These are phyloP conservation scores for Turritis glabra DNA, from an alignment of 345 rosid genomes.

Conservation along the genomic window DNA sequence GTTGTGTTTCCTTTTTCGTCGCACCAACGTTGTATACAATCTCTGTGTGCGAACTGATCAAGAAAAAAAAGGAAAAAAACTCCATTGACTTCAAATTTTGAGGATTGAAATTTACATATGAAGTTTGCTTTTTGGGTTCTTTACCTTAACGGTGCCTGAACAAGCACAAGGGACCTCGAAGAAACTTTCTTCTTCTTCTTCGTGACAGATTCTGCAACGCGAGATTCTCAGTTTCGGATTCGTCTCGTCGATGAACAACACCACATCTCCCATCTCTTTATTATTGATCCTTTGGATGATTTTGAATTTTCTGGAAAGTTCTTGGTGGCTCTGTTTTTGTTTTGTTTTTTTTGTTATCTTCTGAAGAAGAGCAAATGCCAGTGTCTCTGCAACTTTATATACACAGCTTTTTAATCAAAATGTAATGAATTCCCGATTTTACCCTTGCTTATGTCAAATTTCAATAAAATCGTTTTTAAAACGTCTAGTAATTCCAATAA, in stretches of 20 bases:
- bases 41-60: conserved; percentile 54
- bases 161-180: conserved; percentile 95
- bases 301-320: background rate
- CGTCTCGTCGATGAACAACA: conserved; percentile 49
- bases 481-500: too few relatives aligned
- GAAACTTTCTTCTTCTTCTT: conserved; percentile 74
- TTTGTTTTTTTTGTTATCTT: conserved; percentile 19
- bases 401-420: background rate
- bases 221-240: conserved; percentile 44
- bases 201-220: conserved; percentile 86
- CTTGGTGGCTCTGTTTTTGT: conserved; percentile 17
- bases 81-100: background rate
- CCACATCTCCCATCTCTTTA: conserved; percentile 59
- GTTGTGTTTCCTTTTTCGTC: conserved; percentile 90
- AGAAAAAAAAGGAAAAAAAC: background rate
- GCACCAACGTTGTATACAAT: conserved; percentile 99
- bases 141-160: conserved; percentile 93
- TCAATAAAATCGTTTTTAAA: background rate
- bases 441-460: conserved; percentile 21
- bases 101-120: too few relatives aligned
- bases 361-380: conserved; percentile 6
- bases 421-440: background rate
- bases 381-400: conserved; percentile 6
- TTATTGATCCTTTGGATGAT: conserved; percentile 1
- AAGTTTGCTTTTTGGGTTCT: too few relatives aligned